Base-by-base conservation (phyloP, 192 early-diverging fungal genomes). In the Paraglomus brasilianum region DNA sequence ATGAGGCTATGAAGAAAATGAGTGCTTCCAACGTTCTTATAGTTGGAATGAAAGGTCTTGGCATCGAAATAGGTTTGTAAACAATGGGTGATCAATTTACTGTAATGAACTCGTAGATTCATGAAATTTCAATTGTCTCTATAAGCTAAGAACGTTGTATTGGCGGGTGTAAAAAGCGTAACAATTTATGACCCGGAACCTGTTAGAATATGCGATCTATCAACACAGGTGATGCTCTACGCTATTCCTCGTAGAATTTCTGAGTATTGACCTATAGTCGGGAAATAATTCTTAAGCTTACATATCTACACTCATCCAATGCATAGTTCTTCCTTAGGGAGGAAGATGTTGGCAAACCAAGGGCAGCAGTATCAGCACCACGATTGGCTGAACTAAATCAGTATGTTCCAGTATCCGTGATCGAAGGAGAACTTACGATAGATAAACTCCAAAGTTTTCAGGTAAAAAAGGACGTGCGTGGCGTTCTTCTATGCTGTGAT, bases 1-100 rank as follows among this genome's bases (percentile, higher is more conserved):
- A 86, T 81, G 93, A 91, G 71, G 95, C 96, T 70, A 98, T 98
- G 96, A 87, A 93, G 75, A 94, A 95, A 81, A 98, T 98, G 96
- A 87, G 91, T 76, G 77, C 80, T 57, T 92, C 95, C 48, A 93
- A 98, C 81, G 94, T 98, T 41, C 86, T 98, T 47, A 89, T 98
- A 65, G 84, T 98, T 56, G 96, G 96, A 7, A 78, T 96, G 24
- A 92, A 93, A 76, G 96, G 95, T 55, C 87, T 98, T 60, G 96
- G 96, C 57, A 89, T 94, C 42, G 96, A 98, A 83, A 94, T 97
- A 61, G 96, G 92, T 94, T 82, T 52, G 71, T 70, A 67, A n/a
- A n/a, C 13, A 44, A 22, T 24, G 5, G 5, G 17, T 36, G 64
- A n/a, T n/a, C n/a, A n/a, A n/a, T n/a, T n/a, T n/a, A n/a, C n/a